phyloP scores from a whole-genome alignment of 1,139 yeast species.

The Citeromyces hawaiiensis region DNA sequence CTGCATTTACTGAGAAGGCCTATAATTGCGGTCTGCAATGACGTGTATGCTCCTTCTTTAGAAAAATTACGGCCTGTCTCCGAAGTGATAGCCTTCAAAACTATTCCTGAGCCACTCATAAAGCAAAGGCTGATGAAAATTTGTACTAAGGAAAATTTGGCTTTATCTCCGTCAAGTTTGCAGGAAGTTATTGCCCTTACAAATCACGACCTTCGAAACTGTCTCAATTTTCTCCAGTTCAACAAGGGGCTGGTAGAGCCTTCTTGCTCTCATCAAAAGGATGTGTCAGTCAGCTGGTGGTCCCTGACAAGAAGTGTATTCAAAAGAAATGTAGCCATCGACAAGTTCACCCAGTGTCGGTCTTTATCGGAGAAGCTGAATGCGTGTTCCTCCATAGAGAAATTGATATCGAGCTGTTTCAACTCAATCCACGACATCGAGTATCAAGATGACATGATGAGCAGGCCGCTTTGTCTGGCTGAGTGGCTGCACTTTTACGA shows the following conservation, averaged over 20 bases:
- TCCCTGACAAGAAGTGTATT: conserved; percentile 40
- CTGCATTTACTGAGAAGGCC: conserved; percentile 54
- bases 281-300: conserved; percentile 48
- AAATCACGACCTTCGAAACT: conserved; percentile 78
- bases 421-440: conserved; percentile 40
- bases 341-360: conserved; percentile 33
- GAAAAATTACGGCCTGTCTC: conserved; percentile 62
- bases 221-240: conserved; percentile 77
- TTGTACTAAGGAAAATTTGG: conserved; percentile 31
- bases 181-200: conserved; percentile 53
- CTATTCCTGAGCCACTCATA: conserved; percentile 38
- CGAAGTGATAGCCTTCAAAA: conserved; percentile 56
- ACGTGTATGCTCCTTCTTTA: conserved; percentile 59
- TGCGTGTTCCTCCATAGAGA: conserved; percentile 39
- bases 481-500: conserved; percentile 78
- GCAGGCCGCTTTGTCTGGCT: conserved; percentile 47
- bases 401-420: conserved; percentile 63
- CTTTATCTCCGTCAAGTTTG: conserved; percentile 21
- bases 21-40: conserved; percentile 86
- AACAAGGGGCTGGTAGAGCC: conserved; percentile 16
- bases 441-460: conserved; percentile 51
- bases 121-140: conserved; percentile 33
- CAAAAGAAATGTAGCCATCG: conserved; percentile 30
- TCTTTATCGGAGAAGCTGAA: conserved; percentile 31
- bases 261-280: conserved; percentile 23